phyloP scores from a whole-genome alignment of 2,329 filamentous ascomycete genomes.

The Pseudocercospora musae region DNA sequence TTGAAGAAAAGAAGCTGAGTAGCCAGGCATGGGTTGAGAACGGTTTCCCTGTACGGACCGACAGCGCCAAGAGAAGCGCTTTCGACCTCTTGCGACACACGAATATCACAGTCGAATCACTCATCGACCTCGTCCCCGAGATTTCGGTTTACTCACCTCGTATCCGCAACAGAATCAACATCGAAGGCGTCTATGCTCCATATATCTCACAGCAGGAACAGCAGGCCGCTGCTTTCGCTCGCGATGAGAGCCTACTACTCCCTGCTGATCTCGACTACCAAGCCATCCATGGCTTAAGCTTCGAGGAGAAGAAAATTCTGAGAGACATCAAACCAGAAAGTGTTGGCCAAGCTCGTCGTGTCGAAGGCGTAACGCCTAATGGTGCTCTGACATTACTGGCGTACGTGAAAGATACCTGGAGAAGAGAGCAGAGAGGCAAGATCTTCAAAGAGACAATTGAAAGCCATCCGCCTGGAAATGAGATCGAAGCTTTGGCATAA shows the following conservation, averaged over 20 bases:
- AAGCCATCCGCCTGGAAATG: conserved; percentile 21
- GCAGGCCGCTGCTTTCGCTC: conserved; percentile 63
- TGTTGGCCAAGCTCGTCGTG: conserved; percentile 79
- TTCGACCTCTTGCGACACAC: conserved; percentile 75
- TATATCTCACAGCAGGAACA: conserved; percentile 73
- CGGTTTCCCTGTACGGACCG: conserved; percentile 67
- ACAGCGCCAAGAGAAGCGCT: conserved; percentile 66
- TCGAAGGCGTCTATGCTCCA: conserved; percentile 83
- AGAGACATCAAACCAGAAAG: conserved; percentile 72
- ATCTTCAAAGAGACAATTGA: conserved; percentile 32
- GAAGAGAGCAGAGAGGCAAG: conserved; percentile 29
- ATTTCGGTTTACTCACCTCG: conserved; percentile 54
- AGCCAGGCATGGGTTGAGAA: conserved; percentile 64
- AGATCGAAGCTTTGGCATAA: conserved; percentile 27
- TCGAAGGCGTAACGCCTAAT: conserved; percentile 69
- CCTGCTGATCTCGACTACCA: conserved; percentile 76
- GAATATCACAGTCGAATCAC: conserved; percentile 55
- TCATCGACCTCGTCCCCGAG: conserved; percentile 57
- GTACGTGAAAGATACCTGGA: conserved; percentile 51
- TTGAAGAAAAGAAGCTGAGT: conserved; percentile 58
- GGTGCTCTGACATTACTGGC: conserved; percentile 57
- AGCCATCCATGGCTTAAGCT: conserved; percentile 67
- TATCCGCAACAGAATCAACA: conserved; percentile 67
- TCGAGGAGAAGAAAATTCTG: conserved; percentile 73
- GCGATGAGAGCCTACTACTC: conserved; percentile 72